Conservation (phyloP, 2,329 filamentous ascomycete genomes). For the Xylaria multiplex region DNA sequence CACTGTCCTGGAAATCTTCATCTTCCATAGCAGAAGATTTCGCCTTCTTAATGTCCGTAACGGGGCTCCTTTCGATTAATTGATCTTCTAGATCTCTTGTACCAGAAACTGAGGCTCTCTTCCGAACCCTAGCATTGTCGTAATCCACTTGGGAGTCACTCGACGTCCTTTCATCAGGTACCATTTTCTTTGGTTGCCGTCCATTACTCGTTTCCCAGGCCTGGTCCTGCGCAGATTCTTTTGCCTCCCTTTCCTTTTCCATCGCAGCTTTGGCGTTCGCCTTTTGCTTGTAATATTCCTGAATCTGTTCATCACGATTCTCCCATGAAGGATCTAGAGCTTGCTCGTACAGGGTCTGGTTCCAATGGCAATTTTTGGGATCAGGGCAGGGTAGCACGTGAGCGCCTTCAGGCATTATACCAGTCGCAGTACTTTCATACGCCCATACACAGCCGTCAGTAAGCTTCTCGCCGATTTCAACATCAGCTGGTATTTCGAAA, state of each 20-base stretch:
- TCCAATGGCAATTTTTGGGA: constrained; percentile 62
- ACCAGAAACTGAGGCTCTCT: constrained; percentile 39
- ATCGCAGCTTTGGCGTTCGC: constrained; percentile 51
- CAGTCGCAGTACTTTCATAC: constrained; percentile 67
- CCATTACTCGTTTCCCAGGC: constrained; percentile 8
- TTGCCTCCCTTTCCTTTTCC: constrained; percentile 36
- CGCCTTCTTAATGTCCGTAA: constrained; percentile 13
- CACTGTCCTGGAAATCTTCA: constrained; percentile 33
- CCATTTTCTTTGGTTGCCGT: constrained; percentile 19
- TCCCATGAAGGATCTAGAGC: constrained; percentile 58
- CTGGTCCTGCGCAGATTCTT: constrained; percentile 23
- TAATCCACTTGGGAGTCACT: constrained; percentile 17
- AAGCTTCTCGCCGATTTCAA: constrained; percentile 72
- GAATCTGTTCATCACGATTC: constrained; percentile 52
- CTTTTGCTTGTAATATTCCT: constrained; percentile 47
- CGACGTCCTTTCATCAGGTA: constrained; percentile 22
- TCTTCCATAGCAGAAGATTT: not conserved
- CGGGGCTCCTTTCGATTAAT: constrained; percentile 1
- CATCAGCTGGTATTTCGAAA: constrained; percentile 66
- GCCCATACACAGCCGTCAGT: constrained; percentile 77
- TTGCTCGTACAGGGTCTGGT: constrained; percentile 61
- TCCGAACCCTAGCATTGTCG: constrained; percentile 32
- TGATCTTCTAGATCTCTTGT: constrained; percentile 12
- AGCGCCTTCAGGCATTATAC: constrained; percentile 72
- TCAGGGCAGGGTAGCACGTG: constrained; percentile 60